phyloP scores from a whole-genome alignment of 441 rosid species.

The Populus hybrid region DNA sequence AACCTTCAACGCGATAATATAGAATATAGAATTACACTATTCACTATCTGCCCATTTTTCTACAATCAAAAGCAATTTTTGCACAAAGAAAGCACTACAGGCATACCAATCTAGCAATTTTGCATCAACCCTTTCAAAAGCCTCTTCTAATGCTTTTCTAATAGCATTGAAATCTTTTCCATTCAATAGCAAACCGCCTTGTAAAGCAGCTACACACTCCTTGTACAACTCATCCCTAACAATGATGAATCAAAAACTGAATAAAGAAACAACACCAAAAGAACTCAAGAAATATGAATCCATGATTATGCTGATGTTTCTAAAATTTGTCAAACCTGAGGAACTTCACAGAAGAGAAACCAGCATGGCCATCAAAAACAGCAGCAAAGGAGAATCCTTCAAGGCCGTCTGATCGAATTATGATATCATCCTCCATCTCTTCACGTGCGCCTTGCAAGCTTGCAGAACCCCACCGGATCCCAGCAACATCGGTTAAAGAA shows the following conservation, averaged over 20 bases:
- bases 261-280: background rate
- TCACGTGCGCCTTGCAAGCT: slow-evolving; percentile 74
- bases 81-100: background rate
- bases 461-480: slow-evolving; percentile 71
- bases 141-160: slow-evolving; percentile 47
- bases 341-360: slow-evolving; percentile 66
- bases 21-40: slow-evolving; percentile 17
- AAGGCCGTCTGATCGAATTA: slow-evolving; percentile 63
- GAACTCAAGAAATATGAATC: background rate
- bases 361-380: slow-evolving; percentile 90
- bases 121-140: slow-evolving; percentile 67
- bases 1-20: slow-evolving; percentile 30
- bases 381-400: slow-evolving; percentile 85
- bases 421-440: slow-evolving; percentile 83
- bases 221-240: slow-evolving; percentile 81
- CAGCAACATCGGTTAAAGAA: slow-evolving; percentile 48
- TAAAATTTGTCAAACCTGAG: slow-evolving; percentile 40
- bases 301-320: background rate
- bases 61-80: background rate
- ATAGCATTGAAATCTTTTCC: slow-evolving; percentile 51
- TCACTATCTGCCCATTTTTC: background rate
- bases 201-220: slow-evolving; percentile 68
- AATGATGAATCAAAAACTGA: background rate
- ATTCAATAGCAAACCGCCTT: slow-evolving; percentile 65
- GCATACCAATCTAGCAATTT: slow-evolving; percentile 64